phyloP scores from a whole-genome alignment of 129 eudicot genomes.

The Tagetes erecta region DNA sequence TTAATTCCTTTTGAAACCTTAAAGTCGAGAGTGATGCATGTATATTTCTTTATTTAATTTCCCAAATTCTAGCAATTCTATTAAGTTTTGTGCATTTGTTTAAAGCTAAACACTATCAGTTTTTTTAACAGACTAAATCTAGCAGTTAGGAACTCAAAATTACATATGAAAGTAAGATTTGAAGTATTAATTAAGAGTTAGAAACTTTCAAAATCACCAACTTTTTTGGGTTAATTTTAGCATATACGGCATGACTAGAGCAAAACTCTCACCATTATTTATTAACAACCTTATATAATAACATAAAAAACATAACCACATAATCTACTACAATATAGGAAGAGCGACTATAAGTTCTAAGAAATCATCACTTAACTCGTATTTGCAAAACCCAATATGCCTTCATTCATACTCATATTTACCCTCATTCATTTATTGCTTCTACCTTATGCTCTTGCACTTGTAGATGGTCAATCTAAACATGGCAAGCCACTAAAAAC shows the following conservation, averaged over 20 bases:
- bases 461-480: not conserved
- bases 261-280: conserved; percentile 9
- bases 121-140: no score
- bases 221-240: no score
- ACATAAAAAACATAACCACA: conserved; percentile 2
- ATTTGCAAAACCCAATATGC: not conserved
- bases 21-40: no score
- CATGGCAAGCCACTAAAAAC: not conserved
- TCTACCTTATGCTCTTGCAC: not conserved
- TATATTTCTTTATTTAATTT: no score
- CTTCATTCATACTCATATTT: conserved; percentile 4
- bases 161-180: no score
- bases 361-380: not conserved
- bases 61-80: no score
- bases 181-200: no score
- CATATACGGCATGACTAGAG: not conserved
- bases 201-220: not conserved
- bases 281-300: not conserved
- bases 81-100: no score
- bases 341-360: not conserved
- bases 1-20: no score
- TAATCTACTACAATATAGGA: not conserved
- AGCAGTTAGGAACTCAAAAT: no score
- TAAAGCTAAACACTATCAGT: no score
- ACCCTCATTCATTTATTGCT: conserved; percentile 1